Percentiles rank a stretch among this genome's conserved stretches.
phyloP scores from a whole-genome alignment of 2,329 filamentous ascomycete genomes.

The Calonectria honghensis region DNA sequence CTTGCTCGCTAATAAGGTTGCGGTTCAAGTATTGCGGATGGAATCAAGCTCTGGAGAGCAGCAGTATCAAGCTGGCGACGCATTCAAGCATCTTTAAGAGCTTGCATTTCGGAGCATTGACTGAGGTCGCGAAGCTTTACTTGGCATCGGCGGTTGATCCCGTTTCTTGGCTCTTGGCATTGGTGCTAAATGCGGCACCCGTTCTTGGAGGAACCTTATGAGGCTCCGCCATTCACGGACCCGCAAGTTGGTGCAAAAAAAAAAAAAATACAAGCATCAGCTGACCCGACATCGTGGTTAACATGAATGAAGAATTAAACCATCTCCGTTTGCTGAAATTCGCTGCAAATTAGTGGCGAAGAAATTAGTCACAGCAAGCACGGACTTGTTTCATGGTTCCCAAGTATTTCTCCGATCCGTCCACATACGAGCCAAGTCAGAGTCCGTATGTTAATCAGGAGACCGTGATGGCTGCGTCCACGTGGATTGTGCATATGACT shows the following conservation, averaged over 20 bases:
- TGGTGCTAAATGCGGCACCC: conserved; percentile 17
- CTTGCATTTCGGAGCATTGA: not conserved
- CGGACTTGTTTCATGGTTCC: not conserved
- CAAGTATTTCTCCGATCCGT: not conserved
- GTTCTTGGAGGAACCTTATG: conserved; percentile 28
- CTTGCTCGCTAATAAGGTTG: not conserved
- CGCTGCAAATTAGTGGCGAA: not conserved
- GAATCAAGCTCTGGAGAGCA: not conserved
- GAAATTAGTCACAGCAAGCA: not conserved
- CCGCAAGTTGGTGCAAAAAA: not conserved
- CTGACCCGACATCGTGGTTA: not conserved
- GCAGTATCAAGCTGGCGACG: too few species aligned
- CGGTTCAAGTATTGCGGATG: not conserved
- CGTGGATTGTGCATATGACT: not conserved
- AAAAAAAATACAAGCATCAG: not conserved
- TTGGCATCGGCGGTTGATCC: conserved; percentile 22
- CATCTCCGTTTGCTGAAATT: not conserved
- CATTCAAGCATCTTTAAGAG: not conserved
- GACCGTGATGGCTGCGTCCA: not conserved
- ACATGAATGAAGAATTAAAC: not conserved
- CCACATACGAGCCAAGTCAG: not conserved
- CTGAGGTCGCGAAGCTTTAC: conserved; percentile 1
- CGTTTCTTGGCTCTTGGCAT: conserved; percentile 28
- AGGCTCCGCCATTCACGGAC: conserved; percentile 12
- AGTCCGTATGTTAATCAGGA: not conserved